Evolutionary conservation across 2,329 filamentous ascomycete species (phyloP).

Genomic region (Neopestalotiopsis sp.): DNA sequence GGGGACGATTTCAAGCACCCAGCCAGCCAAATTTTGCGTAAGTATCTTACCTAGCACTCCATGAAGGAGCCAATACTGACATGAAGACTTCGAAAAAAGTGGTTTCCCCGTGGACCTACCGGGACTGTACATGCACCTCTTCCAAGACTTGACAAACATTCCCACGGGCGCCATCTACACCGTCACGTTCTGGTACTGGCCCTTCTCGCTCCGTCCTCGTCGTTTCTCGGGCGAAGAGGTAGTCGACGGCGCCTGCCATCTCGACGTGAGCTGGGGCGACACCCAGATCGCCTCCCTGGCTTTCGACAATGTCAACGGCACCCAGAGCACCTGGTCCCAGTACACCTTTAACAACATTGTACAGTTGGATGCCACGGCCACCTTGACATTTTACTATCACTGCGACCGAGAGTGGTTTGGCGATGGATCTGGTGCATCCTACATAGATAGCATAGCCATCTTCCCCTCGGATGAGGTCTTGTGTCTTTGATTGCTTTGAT

Average conservation of each 20-base stretch:
- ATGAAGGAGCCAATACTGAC: neutral
- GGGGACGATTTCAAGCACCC: neutral
- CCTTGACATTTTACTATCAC: neutral
- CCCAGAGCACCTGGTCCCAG: neutral
- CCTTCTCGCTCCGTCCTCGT: neutral
- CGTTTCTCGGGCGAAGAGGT: neutral
- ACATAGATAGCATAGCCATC: neutral
- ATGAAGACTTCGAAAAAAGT: neutral
- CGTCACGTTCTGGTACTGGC: neutral
- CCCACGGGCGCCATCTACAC: neutral
- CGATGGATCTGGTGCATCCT: neutral
- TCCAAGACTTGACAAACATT: neutral
- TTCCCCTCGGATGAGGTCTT: neutral
- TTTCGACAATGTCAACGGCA: neutral
- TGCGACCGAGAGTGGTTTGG: neutral
- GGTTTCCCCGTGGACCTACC: neutral
- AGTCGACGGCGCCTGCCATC: neutral
- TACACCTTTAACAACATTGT: neutral
- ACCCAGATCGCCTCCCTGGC: neutral
- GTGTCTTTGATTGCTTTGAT: neutral
- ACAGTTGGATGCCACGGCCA: neutral
- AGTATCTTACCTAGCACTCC: neutral
- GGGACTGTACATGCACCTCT: neutral
- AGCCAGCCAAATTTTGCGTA: neutral
- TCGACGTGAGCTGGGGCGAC: neutral